These are phyloP conservation scores for Phytophthora colocasiae DNA, from an alignment of 352 stramenopile genomes.

Conservation along the genomic window DNA sequence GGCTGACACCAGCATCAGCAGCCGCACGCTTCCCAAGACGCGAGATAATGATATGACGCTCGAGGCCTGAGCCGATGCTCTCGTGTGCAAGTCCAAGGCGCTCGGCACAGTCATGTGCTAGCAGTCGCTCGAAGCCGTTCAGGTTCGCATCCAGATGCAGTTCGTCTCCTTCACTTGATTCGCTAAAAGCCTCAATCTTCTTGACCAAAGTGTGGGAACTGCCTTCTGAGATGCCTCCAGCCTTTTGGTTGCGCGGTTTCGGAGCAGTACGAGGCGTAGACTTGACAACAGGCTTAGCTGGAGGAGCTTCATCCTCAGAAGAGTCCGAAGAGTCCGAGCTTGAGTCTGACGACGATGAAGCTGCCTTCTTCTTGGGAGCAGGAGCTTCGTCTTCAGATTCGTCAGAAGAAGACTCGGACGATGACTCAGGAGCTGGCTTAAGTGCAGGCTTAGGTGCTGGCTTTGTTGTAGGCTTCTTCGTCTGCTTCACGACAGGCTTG, in stretches of 20 bases:
- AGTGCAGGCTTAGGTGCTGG: background rate
- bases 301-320: conserved; percentile 28
- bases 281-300: no score
- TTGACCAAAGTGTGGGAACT: conserved; percentile 86
- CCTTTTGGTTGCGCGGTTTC: conserved; percentile 22
- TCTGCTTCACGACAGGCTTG: conserved; percentile 12
- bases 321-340: conserved; percentile 29
- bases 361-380: conserved; percentile 13
- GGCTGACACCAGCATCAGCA: conserved; percentile 5
- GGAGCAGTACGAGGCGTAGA: conserved; percentile 20
- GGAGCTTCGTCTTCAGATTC: conserved; percentile 8
- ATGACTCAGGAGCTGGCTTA: conserved; percentile 12
- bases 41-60: conserved; percentile 85
- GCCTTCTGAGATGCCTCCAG: conserved; percentile 59
- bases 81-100: conserved; percentile 76
- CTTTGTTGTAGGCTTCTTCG: conserved; percentile 12
- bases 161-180: conserved; percentile 49
- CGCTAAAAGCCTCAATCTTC: conserved; percentile 78
- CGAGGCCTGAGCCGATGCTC: conserved; percentile 70
- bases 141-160: conserved; percentile 79
- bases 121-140: conserved; percentile 84
- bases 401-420: conserved; percentile 25
- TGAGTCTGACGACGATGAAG: conserved; percentile 21
- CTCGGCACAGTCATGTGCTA: conserved; percentile 86
- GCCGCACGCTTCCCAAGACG: conserved; percentile 28